phyloP scores from a whole-genome alignment of 208 protist species.

The Trypanosoma rangeli region DNA sequence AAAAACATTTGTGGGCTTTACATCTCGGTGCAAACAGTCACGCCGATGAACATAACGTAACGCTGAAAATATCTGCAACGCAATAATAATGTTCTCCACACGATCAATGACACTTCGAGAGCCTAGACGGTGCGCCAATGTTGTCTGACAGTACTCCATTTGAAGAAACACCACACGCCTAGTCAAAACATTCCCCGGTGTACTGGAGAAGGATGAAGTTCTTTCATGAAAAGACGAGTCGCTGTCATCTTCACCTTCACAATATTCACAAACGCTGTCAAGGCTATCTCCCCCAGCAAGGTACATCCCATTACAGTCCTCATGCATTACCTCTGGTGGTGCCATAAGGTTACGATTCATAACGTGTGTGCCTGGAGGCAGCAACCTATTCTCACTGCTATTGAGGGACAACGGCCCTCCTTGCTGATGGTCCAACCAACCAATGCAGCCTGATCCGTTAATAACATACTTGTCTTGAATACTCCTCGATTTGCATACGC shows the following conservation, averaged over 20 bases:
- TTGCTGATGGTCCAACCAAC: neutral
- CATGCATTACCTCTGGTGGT: neutral
- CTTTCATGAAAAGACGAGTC: neutral
- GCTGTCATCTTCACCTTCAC: slow-evolving; percentile 21
- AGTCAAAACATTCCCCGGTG: slow-evolving; percentile 34
- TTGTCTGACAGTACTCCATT: slow-evolving; percentile 85
- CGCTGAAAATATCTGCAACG: slow-evolving; percentile 55
- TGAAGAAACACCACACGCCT: slow-evolving; percentile 80
- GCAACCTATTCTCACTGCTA: neutral
- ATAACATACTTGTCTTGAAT: slow-evolving; percentile 2
- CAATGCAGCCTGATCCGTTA: neutral
- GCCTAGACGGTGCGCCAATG: slow-evolving; percentile 60
- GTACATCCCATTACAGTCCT: slow-evolving; percentile 2
- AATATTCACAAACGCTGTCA: neutral
- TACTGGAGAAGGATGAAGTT: neutral
- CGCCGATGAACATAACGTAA: slow-evolving; percentile 70
- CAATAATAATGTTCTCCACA: slow-evolving; percentile 78
- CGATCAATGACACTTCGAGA: slow-evolving; percentile 51
- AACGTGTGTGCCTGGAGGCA: neutral
- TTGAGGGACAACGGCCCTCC: neutral
- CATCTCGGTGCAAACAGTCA: slow-evolving; percentile 77
- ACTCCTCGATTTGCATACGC: slow-evolving; percentile 32
- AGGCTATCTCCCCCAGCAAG: slow-evolving; percentile 29
- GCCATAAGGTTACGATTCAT: neutral
- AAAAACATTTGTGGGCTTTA: slow-evolving; percentile 89